phyloP scores from a whole-genome alignment of 129 eudicot genomes.

The Tanacetum coccineum region DNA sequence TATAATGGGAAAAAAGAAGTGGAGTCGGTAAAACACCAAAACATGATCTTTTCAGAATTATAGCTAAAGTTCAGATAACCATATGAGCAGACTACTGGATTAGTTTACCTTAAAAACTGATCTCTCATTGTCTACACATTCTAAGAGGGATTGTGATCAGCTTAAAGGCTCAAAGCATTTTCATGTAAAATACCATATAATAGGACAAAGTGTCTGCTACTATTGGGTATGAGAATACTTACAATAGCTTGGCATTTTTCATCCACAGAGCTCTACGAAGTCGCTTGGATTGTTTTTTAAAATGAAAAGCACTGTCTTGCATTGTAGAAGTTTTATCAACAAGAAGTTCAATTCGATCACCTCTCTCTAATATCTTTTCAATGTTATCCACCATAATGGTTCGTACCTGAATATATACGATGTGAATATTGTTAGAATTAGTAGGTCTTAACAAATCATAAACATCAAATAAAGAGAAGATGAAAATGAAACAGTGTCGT shows the following conservation, averaged over 20 bases:
- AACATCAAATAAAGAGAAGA: neutral
- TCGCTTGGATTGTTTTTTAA: constrained; percentile 90
- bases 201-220: neutral
- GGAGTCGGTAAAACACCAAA: neutral
- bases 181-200: neutral
- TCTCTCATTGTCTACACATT: neutral
- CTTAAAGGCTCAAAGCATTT: neutral
- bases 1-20: neutral
- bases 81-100: neutral
- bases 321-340: constrained; percentile 98
- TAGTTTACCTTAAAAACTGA: neutral
- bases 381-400: constrained; percentile 97
- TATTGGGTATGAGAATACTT: constrained; percentile 31
- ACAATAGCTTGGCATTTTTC: constrained; percentile 97
- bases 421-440: constrained; percentile 8
- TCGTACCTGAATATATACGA: constrained; percentile 55
- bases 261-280: constrained; percentile 96
- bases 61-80: constrained; percentile 4
- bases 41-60: neutral
- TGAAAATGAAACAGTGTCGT: constrained; percentile 6
- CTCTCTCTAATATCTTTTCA: constrained; percentile 93
- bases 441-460: constrained; percentile 8
- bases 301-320: constrained; percentile 98
- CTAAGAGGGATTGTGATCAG: neutral
- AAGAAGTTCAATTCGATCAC: constrained; percentile 96